These are phyloP conservation scores for Parasitella parasitica DNA, from an alignment of 371 early-diverging fungal species.

Conservation along the genomic window DNA sequence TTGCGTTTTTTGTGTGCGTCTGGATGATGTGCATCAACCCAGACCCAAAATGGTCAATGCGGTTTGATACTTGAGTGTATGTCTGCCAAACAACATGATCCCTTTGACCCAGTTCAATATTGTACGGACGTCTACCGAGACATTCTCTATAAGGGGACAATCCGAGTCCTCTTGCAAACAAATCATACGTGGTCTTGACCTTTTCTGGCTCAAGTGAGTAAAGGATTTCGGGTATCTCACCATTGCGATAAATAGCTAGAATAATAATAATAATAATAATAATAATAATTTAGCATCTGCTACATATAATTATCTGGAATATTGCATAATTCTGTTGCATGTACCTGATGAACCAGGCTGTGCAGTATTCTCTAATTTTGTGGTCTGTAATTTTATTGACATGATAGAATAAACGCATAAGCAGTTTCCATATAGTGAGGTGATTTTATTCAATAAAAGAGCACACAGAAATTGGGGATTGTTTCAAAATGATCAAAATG, in stretches of 20 bases:
- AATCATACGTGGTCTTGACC: background rate
- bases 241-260: background rate
- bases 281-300: background rate
- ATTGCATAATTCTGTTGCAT: no score
- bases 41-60: constrained; percentile 72
- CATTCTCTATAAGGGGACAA: constrained; percentile 9
- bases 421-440: no score
- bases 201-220: background rate
- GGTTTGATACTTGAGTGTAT: constrained; percentile 63
- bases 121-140: constrained; percentile 54
- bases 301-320: no score
- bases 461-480: background rate
- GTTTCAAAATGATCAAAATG: no score
- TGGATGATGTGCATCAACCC: constrained; percentile 53
- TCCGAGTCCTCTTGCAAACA: background rate
- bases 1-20: constrained; percentile 29
- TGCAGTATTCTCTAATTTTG: background rate
- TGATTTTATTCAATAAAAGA: no score
- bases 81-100: constrained; percentile 81
- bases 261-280: background rate
- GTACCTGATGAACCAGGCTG: background rate
- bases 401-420: no score
- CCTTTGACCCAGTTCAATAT: constrained; percentile 48
- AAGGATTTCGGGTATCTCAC: background rate
- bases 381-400: background rate